A percentile compares a stretch with the other conserved stretches of the same genome.
Evolutionary conservation across 2,329 filamentous ascomycete species (phyloP).

Genomic region (Hypoxylon sp.): DNA sequence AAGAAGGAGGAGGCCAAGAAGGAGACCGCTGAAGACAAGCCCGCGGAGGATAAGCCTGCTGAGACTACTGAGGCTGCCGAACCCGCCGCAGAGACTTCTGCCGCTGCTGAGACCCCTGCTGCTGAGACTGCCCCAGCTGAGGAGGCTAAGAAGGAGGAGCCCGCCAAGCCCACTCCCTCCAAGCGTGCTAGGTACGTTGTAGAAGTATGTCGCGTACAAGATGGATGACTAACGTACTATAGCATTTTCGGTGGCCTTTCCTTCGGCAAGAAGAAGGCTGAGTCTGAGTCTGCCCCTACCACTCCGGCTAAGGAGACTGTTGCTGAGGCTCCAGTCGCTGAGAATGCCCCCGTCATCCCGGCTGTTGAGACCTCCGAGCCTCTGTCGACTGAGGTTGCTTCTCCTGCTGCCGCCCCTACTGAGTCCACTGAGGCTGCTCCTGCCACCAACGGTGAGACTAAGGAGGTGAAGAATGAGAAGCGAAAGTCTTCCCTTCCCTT

Average conservation of each 20-base stretch:
- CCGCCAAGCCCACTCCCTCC: slow-evolving; percentile 63
- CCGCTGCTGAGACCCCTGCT: slow-evolving; percentile 54
- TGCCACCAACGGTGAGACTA: slow-evolving; percentile 67
- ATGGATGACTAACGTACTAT: slow-evolving; percentile 35
- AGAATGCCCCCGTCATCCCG: slow-evolving; percentile 71
- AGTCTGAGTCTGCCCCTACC: slow-evolving; percentile 61
- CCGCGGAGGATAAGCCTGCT: slow-evolving; percentile 57
- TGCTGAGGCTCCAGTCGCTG: slow-evolving; percentile 58
- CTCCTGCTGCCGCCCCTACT: slow-evolving; percentile 62
- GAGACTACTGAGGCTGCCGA: slow-evolving; percentile 57
- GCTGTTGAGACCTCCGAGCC: slow-evolving; percentile 71
- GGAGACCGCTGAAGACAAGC: slow-evolving; percentile 57
- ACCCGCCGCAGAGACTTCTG: slow-evolving; percentile 55
- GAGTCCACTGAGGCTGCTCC: slow-evolving; percentile 64
- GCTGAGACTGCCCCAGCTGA: slow-evolving; percentile 53
- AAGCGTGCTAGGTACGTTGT: slow-evolving; percentile 68
- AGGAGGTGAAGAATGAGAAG: slow-evolving; percentile 82
- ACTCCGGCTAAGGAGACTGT: slow-evolving; percentile 62
- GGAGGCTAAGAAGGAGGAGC: slow-evolving; percentile 56
- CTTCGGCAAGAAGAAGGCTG: slow-evolving; percentile 71
- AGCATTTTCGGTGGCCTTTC: slow-evolving; percentile 70
- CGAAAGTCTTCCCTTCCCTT: slow-evolving; percentile 84
- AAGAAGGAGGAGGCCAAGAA: slow-evolving; percentile 68
- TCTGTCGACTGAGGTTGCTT: slow-evolving; percentile 68
- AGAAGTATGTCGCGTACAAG: slow-evolving; percentile 41